Base-by-base conservation (phyloP, 805 yeast genomes). In the Grigorovia yakushimaensis region DNA sequence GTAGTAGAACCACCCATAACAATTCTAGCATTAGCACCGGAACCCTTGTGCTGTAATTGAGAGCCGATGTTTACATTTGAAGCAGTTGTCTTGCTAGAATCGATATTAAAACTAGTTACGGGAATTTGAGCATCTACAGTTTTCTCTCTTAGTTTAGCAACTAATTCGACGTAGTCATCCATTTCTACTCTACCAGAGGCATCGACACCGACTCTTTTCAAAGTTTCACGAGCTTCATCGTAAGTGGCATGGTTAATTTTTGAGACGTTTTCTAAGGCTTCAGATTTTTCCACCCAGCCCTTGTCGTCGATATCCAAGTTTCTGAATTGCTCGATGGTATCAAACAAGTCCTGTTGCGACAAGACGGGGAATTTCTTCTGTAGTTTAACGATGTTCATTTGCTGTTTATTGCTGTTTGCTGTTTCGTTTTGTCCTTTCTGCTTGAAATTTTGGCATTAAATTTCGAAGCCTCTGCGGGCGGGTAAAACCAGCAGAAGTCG, bases 121-220 rank as follows among this genome's bases (percentile, higher is more conserved):
- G 66, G 65, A 1, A 55, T 58, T 13, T 33, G n/a, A n/a, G 65
- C 56, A 17, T 54, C 59, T 5, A 52, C 47, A 23, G 54, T 54
- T 13, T 58, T 23, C 42, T 59, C 91, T 60, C 82, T 83, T 53
- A 89, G 73, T 62, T 87, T 88, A 30, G 95, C 85, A 47, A 84
- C 76, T 57, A 93, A 71, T 55, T 82, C 84, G 33, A 91, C 97
- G 61, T 79, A 93, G 64, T 93, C 98, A 50, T 93, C 98, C 61
- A 93, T 71, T 65, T 93, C 98, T 46, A 93, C 97, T 62, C 86
- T 91, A 22, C 98, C 98, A 4, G 95, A 84, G 15, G 98, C 95
- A 68, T 93, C 98, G 33, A 93, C 95, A 54, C 83, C 82, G 43
- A 88, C 97, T 46, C 77, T 78, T 63, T 93, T 93, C 62, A 93